A percentile compares a stretch with the other conserved stretches of the same genome.
Conservation (phyloP, 2,329 filamentous ascomycete species). For the Aureobasidium zeae region DNA sequence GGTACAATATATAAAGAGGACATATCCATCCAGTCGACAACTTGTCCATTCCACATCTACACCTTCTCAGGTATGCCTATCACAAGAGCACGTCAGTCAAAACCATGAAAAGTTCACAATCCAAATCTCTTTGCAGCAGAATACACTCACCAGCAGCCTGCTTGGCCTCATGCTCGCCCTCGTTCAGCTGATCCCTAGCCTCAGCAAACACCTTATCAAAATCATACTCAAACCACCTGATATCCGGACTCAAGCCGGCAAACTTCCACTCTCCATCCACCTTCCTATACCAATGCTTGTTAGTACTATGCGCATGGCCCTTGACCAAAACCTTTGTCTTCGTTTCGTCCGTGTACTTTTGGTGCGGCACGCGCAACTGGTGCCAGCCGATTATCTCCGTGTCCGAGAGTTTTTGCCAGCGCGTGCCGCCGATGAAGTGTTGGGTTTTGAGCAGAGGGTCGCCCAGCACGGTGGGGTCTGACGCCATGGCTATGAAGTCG, state of each 20-base stretch:
- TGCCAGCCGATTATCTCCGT: slow-evolving; percentile 45
- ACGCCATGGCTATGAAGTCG: slow-evolving; percentile 46
- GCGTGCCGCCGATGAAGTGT: slow-evolving; percentile 47
- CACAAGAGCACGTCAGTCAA: background rate
- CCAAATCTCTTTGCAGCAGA: background rate
- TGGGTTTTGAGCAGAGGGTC: slow-evolving; percentile 47
- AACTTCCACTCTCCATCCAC: slow-evolving; percentile 52
- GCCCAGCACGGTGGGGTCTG: slow-evolving; percentile 44
- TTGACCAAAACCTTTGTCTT: slow-evolving; percentile 41
- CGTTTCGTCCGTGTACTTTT: slow-evolving; percentile 44
- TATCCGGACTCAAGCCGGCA: slow-evolving; percentile 45
- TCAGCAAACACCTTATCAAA: slow-evolving; percentile 47
- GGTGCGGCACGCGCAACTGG: slow-evolving; percentile 50
- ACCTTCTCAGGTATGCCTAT: slow-evolving; percentile 15
- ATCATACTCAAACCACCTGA: slow-evolving; percentile 48
- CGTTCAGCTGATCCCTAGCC: slow-evolving; percentile 38
- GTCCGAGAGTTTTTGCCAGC: slow-evolving; percentile 43
- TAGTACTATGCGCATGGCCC: slow-evolving; percentile 48
- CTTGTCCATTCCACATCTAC: no score
- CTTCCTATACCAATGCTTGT: slow-evolving; percentile 48
- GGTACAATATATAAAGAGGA: no score
- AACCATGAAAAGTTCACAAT: background rate
- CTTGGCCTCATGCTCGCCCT: slow-evolving; percentile 34
- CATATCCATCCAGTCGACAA: no score
- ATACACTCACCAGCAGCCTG: slow-evolving; percentile 29